Percentiles rank a stretch among this genome's conserved stretches.
Conservation (phyloP, 2,329 filamentous ascomycete species). For the Akanthomyces uredinophilus region DNA sequence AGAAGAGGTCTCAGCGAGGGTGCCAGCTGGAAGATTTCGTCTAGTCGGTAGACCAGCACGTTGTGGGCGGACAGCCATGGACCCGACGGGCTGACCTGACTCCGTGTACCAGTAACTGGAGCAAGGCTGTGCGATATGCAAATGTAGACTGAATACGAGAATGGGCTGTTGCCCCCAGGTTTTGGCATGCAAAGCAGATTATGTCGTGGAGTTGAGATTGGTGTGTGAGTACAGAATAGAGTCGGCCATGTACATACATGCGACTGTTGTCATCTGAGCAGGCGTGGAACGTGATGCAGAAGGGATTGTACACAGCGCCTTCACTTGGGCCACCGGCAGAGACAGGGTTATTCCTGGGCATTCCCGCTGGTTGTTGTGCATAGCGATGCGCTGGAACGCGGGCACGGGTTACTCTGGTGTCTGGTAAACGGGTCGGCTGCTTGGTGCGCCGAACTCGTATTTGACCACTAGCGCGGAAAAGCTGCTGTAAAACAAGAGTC, state of each 20-base stretch:
- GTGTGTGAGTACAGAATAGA: background rate
- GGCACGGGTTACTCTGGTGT: background rate
- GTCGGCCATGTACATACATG: background rate
- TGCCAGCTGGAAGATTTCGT: background rate
- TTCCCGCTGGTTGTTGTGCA: background rate
- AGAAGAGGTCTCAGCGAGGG: background rate
- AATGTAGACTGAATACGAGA: background rate
- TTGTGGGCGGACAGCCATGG: background rate
- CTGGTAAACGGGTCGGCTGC: background rate
- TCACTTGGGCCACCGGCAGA: background rate
- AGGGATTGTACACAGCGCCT: too few species aligned
- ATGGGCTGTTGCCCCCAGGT: background rate
- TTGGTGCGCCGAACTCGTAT: too few species aligned
- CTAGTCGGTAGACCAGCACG: background rate
- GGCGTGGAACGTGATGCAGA: too few species aligned
- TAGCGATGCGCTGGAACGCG: background rate
- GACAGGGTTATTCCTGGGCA: background rate
- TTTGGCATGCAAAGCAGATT: background rate
- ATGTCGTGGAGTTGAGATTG: background rate
- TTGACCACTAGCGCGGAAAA: background rate
- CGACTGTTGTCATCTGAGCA: background rate
- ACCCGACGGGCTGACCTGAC: background rate
- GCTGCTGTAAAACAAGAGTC: background rate
- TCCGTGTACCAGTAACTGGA: background rate
- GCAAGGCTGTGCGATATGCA: background rate